Base-by-base conservation (phyloP, 768 basidiomycete species). In the Harrya chromipes region DNA sequence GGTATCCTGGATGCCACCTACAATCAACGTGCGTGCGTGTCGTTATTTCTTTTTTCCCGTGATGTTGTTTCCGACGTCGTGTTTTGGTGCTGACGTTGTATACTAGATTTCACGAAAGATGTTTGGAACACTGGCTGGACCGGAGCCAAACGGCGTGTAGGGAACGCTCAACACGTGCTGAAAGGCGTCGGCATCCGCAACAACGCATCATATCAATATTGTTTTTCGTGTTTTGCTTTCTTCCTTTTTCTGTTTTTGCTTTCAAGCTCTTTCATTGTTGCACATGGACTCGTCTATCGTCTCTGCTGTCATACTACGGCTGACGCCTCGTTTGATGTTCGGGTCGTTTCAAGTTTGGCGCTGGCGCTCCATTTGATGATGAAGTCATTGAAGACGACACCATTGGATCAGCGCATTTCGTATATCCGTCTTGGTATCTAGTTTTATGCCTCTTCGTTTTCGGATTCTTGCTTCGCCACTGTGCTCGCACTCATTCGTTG, bases 101-200 rank as follows among this genome's bases (percentile, higher is more conserved):
- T 38, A 10, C 50, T 34, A 75, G 73, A 37, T 84, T 81, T 59
- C 87, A 87, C 66, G 79, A 83, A 60, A 68, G 68, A 33, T 88
- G 87, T 69, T 74, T 84, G 53, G 70, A 65, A 47, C 74, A 72
- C 52, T 87, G 85, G 85, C 72, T 85, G 60, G 75, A 69, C 57
- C 72, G 74, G 63, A 82, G 75, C 57, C 73, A 67, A 56, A 79
- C 81, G 36, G 65, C 86, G 44, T 89, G 87, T 60, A 74, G 84
- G 61, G 68, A 75, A 47, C 63, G 70, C 62, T 83, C 57, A 63
- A 57, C 52, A 58, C 56, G 63, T 56, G 62, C 47, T 63, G 46
- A 59, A 16, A 16, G 6, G 16, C 27, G 7, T 5, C 13, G 7
- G 19, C 12, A 42, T 37, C 26, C 31, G 13, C 29, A 13, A 16